A percentile compares a stretch with the other conserved stretches of the same genome.
phyloP scores from a whole-genome alignment of 345 rosid genomes.

The Citrus australasica region DNA sequence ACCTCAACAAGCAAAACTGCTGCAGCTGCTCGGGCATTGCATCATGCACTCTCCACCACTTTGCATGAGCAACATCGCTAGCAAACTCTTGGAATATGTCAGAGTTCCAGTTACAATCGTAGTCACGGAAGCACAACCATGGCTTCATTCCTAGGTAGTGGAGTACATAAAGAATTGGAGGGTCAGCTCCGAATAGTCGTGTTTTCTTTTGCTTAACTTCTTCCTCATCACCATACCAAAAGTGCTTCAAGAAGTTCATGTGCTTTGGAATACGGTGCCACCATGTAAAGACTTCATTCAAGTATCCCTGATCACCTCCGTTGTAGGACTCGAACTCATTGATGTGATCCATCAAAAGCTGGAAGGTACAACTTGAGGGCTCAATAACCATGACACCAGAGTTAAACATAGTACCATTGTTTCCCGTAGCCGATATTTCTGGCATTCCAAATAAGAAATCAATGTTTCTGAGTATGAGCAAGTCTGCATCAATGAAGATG shows the following conservation, averaged over 20 bases:
- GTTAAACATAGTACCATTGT: constrained; percentile 80
- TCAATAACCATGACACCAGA: constrained; percentile 91
- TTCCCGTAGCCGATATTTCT: constrained; percentile 81
- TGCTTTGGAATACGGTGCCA: constrained; percentile 90
- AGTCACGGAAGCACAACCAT: constrained; percentile 89
- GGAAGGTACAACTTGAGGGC: constrained; percentile 81
- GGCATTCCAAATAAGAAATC: constrained; percentile 89
- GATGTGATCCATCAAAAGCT: constrained; percentile 79
- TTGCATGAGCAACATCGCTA: constrained; percentile 73
- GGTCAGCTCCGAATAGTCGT: constrained; percentile 74
- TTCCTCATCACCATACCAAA: constrained; percentile 82
- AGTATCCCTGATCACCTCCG: constrained; percentile 88
- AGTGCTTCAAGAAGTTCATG: constrained; percentile 87
- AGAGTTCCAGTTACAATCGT: constrained; percentile 92
- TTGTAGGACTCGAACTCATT: constrained; percentile 83
- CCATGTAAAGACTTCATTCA: constrained; percentile 95
- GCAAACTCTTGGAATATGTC: constrained; percentile 89
- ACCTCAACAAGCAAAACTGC: constrained; percentile 67
- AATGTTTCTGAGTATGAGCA: constrained; percentile 79
- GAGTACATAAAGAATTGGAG: constrained; percentile 80
- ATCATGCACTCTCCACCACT: constrained; percentile 96
- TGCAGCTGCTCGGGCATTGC: constrained; percentile 83
- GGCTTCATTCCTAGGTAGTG: constrained; percentile 91
- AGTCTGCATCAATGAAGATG: constrained; percentile 90
- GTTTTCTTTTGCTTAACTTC: constrained; percentile 68